A percentile compares a stretch with the other conserved stretches of the same genome.
Conservation (phyloP, 257 asterid species). For the Echites panduratus region DNA sequence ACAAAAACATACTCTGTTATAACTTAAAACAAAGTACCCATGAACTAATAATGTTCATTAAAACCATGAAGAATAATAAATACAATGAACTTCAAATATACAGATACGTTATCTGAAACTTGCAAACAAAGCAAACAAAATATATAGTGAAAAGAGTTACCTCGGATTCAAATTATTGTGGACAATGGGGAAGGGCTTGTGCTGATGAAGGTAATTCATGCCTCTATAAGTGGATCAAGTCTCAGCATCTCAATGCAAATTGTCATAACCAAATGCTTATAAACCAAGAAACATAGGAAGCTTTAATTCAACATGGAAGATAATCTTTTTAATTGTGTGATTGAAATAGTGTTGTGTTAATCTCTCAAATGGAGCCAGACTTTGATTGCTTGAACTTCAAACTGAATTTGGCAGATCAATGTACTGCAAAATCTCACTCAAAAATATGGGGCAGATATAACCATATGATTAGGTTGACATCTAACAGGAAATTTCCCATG, state of each 20-base stretch:
- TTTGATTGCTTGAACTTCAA: neutral
- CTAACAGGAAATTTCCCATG: neutral
- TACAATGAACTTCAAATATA: neutral
- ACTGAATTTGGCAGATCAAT: neutral
- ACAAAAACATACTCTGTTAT: neutral
- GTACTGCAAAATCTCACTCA: neutral
- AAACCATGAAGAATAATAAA: neutral
- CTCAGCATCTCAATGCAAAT: neutral
- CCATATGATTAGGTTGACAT: neutral
- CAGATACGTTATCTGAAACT: neutral
- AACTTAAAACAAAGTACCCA: neutral
- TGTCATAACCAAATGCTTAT: neutral
- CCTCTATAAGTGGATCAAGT: conserved; percentile 35
- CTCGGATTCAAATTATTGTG: conserved; percentile 50
- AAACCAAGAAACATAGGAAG: neutral
- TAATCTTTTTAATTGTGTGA: neutral
- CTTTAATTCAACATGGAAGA: neutral
- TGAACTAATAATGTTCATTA: neutral
- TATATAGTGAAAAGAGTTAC: conserved; percentile 18
- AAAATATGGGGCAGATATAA: neutral
- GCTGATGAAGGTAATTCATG: conserved; percentile 62
- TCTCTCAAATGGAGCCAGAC: neutral
- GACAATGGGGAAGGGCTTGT: conserved; percentile 56
- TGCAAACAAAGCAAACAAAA: neutral
- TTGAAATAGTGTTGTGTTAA: neutral